Conservation (phyloP, 305 asterid genomes). For the Fraxinus angustifolia region DNA sequence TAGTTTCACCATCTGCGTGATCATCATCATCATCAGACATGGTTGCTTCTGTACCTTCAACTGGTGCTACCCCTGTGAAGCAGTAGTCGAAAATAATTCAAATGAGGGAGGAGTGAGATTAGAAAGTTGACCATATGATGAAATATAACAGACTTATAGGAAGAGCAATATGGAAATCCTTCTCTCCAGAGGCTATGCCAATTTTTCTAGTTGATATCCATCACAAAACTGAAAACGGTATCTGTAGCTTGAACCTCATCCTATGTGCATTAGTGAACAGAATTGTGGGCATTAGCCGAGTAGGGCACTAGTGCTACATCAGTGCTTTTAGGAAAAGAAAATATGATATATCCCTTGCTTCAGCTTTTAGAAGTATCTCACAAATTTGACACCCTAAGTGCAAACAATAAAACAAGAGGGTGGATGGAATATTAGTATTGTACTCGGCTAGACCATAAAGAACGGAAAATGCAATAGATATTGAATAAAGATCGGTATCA, state of each 20-base stretch:
- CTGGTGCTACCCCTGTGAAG: conserved; percentile 73
- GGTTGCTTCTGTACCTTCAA: conserved; percentile 96
- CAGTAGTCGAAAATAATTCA: neutral
- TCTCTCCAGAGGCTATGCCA: neutral
- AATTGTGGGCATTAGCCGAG: neutral
- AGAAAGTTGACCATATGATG: neutral
- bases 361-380: neutral
- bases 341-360: neutral
- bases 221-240: neutral
- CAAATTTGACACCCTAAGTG: neutral
- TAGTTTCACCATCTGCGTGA: conserved; percentile 79
- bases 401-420: neutral
- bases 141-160: neutral
- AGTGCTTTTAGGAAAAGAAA: neutral
- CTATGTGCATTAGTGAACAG: neutral
- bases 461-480: neutral
- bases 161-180: neutral
- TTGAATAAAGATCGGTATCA: neutral
- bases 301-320: neutral
- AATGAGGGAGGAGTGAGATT: neutral
- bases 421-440: neutral
- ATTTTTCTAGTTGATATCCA: neutral
- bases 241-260: neutral
- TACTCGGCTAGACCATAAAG: neutral
- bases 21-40: conserved; percentile 98